Evolutionary conservation across 768 basidiomycete genomes (phyloP).

Genomic region (Leucosporidium creatinivorum): DNA sequence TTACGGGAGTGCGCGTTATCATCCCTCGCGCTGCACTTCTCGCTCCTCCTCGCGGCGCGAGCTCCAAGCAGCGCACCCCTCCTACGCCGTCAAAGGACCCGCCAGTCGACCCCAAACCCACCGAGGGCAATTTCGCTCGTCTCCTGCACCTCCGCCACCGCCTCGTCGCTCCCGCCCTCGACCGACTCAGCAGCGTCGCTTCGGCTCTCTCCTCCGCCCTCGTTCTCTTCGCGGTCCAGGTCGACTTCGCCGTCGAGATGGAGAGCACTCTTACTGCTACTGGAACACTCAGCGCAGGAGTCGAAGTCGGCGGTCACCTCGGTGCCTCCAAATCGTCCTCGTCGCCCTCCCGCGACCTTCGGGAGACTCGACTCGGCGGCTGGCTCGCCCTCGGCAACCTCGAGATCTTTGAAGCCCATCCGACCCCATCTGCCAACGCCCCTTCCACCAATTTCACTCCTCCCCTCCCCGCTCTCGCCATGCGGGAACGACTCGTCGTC

Average conservation of each 20-base stretch:
- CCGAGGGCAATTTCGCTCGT: not conserved
- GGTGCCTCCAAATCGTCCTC: too few species aligned
- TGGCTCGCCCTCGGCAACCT: slow-evolving; percentile 1
- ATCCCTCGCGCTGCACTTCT: not conserved
- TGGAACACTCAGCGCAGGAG: not conserved
- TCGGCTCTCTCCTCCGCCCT: not conserved
- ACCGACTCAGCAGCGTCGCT: not conserved
- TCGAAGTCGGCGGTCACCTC: not conserved
- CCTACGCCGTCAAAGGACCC: not conserved
- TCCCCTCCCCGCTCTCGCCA: slow-evolving; percentile 1
- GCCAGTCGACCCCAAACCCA: too few species aligned
- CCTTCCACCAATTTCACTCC: not conserved
- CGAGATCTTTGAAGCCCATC: not conserved
- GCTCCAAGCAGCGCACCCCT: not conserved
- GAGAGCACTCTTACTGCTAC: not conserved
- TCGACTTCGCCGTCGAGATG: not conserved
- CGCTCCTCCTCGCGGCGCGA: not conserved
- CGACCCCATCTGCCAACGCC: not conserved
- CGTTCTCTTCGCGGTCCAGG: not conserved
- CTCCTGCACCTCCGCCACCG: not conserved
- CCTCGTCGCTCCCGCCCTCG: not conserved
- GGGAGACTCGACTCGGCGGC: not conserved
- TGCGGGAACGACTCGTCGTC: not conserved
- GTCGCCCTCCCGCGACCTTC: not conserved
- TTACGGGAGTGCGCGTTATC: slow-evolving; percentile 3